Percentiles rank a stretch among this genome's conserved stretches.
Evolutionary conservation across 228 moss, liverwort and hornwort genomes (phyloP).

Genomic region (Sphagnum magellanicum): DNA sequence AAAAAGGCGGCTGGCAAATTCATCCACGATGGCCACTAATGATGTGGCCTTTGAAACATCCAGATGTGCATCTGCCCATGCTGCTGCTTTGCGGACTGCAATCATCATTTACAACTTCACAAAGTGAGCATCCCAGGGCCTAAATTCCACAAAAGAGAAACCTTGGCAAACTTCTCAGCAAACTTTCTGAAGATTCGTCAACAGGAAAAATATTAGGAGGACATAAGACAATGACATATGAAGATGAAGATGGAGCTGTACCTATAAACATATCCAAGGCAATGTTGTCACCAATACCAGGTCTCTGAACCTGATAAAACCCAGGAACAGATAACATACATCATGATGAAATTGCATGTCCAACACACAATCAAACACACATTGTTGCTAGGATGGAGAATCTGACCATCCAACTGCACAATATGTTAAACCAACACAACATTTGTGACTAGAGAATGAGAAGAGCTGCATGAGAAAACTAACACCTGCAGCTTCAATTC

Average conservation of each 20-base stretch:
- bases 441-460: no score
- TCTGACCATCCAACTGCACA: no score
- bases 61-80: slow-evolving; percentile 49
- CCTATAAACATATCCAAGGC: slow-evolving; percentile 70
- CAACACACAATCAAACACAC: neutral
- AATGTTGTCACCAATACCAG: slow-evolving; percentile 69
- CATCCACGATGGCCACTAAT: slow-evolving; percentile 52
- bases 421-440: no score
- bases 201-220: no score
- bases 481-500: no score
- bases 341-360: neutral
- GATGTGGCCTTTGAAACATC: slow-evolving; percentile 48
- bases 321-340: neutral
- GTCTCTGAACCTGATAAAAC: slow-evolving; percentile 51
- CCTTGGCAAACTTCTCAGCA: no score
- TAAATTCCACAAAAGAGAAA: no score
- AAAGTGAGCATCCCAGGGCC: neutral
- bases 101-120: neutral
- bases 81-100: slow-evolving; percentile 65
- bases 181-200: no score
- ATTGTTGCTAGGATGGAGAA: no score
- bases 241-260: slow-evolving; percentile 5
- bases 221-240: no score
- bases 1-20: slow-evolving; percentile 68
- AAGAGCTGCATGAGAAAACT: no score